Percentiles rank a stretch among this genome's conserved stretches.
Evolutionary conservation across 768 basidiomycete genomes (phyloP).

Genomic region (Podaxis pistillaris): DNA sequence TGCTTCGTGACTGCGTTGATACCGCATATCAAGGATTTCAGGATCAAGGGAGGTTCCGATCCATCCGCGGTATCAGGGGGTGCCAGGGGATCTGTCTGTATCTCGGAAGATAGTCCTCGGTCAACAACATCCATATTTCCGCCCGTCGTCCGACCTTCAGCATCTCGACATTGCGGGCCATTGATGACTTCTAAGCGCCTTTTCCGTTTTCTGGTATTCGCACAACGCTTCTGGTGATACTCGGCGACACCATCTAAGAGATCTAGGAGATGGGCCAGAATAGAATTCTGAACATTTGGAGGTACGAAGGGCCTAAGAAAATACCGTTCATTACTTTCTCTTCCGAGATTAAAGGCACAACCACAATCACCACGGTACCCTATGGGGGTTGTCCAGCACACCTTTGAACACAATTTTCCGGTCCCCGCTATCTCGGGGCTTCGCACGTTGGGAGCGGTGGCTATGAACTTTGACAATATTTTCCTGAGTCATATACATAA

Average conservation of each 20-base stretch:
- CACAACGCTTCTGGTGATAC: conserved; percentile 35
- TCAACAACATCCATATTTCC: conserved; percentile 1
- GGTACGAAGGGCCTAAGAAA: conserved; percentile 60
- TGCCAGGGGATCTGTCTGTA: neutral
- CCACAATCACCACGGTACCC: conserved; percentile 58
- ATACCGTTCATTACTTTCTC: conserved; percentile 8
- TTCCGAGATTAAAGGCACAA: conserved; percentile 7
- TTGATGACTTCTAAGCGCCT: conserved; percentile 22
- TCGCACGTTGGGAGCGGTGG: conserved; percentile 65
- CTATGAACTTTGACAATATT: conserved; percentile 51
- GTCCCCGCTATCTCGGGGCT: conserved; percentile 42
- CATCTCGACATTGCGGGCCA: conserved; percentile 16
- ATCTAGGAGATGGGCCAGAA: conserved; percentile 50
- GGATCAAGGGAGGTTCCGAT: conserved; percentile 33
- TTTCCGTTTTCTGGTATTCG: conserved; percentile 40
- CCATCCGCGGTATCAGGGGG: neutral
- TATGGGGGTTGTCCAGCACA: conserved; percentile 72
- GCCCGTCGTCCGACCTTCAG: conserved; percentile 17
- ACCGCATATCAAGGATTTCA: conserved; percentile 57
- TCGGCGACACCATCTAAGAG: conserved; percentile 49
- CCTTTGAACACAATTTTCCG: conserved; percentile 67
- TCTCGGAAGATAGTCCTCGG: neutral
- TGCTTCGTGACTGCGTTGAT: conserved; percentile 78
- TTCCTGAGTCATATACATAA: conserved; percentile 38
- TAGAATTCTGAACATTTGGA: conserved; percentile 56